Base-by-base conservation (phyloP, 2,329 filamentous ascomycete genomes). In the Fusarium torulosum region DNA sequence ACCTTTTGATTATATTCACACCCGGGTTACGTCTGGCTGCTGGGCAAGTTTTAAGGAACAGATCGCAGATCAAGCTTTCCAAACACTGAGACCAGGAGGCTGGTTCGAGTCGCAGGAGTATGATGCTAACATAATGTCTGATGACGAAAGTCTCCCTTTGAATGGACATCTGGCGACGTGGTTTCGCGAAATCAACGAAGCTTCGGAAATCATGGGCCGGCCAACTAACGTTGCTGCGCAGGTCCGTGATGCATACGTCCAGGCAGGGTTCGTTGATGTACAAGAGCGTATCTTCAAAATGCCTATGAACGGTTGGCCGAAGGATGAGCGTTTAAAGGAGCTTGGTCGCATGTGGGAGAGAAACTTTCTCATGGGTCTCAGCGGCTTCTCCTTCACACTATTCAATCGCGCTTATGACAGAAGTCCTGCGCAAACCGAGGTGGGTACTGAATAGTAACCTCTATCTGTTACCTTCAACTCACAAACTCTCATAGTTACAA, bases 81-180 rank as follows among this genome's bases (percentile, higher is more conserved):
- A 78, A n/a, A 76, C 80, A 38, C 76, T 87, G 1, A 75, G 76
- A 14, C 85, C 85, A 0, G 85, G 85, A 31, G 85, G 85, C 42
- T 88, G 83, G 79, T 79, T 87, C 43, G 85, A 88, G 72, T 83
- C 82, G 4, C 84, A 87, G 66, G 85, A 87, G 67, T 73, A 79
- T 13, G 77, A 81, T 56, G 74, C 77, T 46, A 58, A 63, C 4
- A 66, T 81, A 25, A 59, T 67, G 27, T 83, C 78, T 59, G 85
- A 86, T 63, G 84, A 86, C 59, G 79, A 69, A 21, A 83, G 79
- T 7, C 75, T 86, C 47, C 49, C 73, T 6, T 72, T 71, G 1
- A 74, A 82, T 21, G 77, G 76, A 17, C 73, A 81, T 1, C 64
- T 85, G 8, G 70, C 74, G 23, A 68, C 68, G 7, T 86, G 83